Base-by-base conservation (phyloP, 305 asterid genomes). In the Withania somnifera region DNA sequence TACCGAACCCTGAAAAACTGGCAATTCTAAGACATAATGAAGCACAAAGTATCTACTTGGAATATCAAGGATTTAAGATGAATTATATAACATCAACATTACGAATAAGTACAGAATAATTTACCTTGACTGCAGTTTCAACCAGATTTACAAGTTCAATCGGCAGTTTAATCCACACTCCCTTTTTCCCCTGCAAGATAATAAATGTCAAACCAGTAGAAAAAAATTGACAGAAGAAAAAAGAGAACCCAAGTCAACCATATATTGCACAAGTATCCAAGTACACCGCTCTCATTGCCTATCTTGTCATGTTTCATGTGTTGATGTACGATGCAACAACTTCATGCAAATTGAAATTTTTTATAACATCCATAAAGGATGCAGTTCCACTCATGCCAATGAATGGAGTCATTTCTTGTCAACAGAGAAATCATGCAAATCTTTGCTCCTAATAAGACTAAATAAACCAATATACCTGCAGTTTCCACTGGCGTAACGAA, bases 101-200 rank as follows among this genome's bases (percentile, higher is more conserved):
- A 52, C 10, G 11, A 75, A 51, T 4, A 67, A 28, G 19, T 64
- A 36, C 51, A 66, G 2, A 75, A 53, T 10, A 63, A 32, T 30
- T 82, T 82, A 89, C 92, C 94, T 90, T 84, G 57, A 89, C 89
- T 32, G 87, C 88, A 82, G 82, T 32, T 89, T 90, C 90, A 80
- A 87, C 86, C 58, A 90, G 88, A 87, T 83, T 87, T 77, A 75
- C 89, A 38, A 89, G 87, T 82, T 87, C 51, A 78, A 88, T 84
- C 4, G 89, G 88, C 80, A 90, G 26, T 84, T 89, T 90, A 80
- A 90, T 85, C 90, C 94, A 89, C 47, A 89, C 89, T 5, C 89
- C 94, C 81, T 84, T 87, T 88, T 88, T 90, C 28, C 90, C 93
- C 93, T 90, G 87, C 83, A 82, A 82, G 8, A 77, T 56, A 64